Evolutionary conservation across 345 rosid species (phyloP), one percentile per base, ranked within the genome.

Genomic region (Hibiscus syriacus): DNA sequence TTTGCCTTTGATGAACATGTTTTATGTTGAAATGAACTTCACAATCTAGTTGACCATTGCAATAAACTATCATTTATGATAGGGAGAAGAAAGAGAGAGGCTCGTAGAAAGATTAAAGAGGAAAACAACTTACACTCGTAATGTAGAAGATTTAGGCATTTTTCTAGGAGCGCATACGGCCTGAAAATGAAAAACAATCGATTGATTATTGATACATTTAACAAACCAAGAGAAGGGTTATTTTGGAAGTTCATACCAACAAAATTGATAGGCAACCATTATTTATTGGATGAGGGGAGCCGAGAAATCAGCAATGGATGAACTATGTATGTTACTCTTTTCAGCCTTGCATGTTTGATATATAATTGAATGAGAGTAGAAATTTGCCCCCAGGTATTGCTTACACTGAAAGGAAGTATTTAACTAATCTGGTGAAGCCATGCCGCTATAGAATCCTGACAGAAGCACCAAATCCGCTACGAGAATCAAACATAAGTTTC

Each of bases 81-180:
- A 75, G 11, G 29, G 20, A 2, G 48, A 65, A 65, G 10, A 50
- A 7, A 52, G 13, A 10, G 5, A 26, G 0, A 6, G 63, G 60
- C 1, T 16, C 0, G 6, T 0, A 3, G 12, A 12, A 11, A 36
- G 0, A 19, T 13, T 48, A 6, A 23, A 3, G 1, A 19, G 52
- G 16, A 60, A 60, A 0, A 0, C 5, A 8, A 71, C 17, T 0
- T 45, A 12, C 20, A 52, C 0, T 0, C 72, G 72, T 12, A 71
- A 26, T 8, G 39, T 9, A 20, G 58, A 43, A 25, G 64, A 50
- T 25, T 8, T 60, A 3, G 49, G 48, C 6, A 49, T 53, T 16
- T 12, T 71, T 57, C 79, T 61, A 71, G 34, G 58, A 68, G 9
- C 20, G 45, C 78, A 75, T 0, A 71, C 72, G n/a, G 53, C 57